phyloP scores from a whole-genome alignment of 78 protist species.

The Isochrysis galbana region DNA sequence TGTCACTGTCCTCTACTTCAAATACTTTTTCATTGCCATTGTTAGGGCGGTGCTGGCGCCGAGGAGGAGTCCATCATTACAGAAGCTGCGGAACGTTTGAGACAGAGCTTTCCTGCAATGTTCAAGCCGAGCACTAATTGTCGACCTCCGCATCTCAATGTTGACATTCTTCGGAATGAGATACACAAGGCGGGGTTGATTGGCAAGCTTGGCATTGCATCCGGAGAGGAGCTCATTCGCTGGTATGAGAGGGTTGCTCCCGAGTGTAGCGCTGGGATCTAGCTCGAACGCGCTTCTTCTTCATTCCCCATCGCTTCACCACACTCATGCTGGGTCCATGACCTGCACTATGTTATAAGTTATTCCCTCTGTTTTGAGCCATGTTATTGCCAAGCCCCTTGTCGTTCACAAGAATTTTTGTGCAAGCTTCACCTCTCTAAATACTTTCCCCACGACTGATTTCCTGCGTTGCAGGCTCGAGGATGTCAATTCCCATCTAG shows the following conservation, averaged over 20 bases:
- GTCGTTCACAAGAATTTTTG: background rate
- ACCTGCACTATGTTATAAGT: background rate
- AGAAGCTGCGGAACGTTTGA: background rate
- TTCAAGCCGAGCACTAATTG: background rate
- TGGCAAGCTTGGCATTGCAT: too few relatives aligned
- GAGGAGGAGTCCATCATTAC: background rate
- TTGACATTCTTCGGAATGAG: background rate
- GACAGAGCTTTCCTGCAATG: background rate
- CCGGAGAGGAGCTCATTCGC: background rate
- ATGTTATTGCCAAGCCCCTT: too few relatives aligned
- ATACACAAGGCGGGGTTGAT: background rate
- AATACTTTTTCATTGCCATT: background rate
- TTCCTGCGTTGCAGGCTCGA: background rate
- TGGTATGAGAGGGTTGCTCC: background rate
- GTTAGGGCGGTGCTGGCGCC: background rate
- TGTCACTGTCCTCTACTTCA: too few relatives aligned
- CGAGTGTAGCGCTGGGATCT: background rate
- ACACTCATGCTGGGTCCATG: background rate
- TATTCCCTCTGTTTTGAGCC: too few relatives aligned
- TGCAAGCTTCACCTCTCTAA: background rate
- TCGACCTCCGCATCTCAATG: conserved; percentile 18
- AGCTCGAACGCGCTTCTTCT: background rate
- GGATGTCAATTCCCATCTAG: background rate
- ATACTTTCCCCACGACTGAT: background rate
- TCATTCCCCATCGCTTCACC: background rate